Conservation (phyloP, 768 basidiomycete genomes). For the Kwoniella botswanensis region DNA sequence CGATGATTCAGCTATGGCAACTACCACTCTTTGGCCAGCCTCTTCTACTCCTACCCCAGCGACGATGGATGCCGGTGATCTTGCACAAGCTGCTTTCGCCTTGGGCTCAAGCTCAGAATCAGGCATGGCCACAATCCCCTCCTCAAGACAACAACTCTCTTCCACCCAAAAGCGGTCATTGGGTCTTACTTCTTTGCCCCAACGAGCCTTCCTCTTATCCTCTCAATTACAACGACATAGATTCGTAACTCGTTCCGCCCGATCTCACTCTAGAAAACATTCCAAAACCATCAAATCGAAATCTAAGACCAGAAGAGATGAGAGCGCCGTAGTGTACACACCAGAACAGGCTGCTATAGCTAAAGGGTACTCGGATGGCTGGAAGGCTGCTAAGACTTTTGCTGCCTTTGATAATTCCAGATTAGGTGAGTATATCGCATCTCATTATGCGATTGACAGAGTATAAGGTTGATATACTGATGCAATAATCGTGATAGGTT, state of each 20-base stretch:
- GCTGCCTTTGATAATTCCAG: slow-evolving; percentile 59
- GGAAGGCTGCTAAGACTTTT: slow-evolving; percentile 66
- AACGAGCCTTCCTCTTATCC: slow-evolving; percentile 39
- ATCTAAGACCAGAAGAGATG: neutral
- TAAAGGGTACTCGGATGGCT: slow-evolving; percentile 69
- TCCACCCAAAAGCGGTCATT: slow-evolving; percentile 19
- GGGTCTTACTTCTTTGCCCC: slow-evolving; percentile 26
- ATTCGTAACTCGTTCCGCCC: slow-evolving; percentile 31
- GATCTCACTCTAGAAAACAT: slow-evolving; percentile 13
- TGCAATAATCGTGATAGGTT: slow-evolving; percentile 61
- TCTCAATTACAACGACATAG: slow-evolving; percentile 29
- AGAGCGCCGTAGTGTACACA: slow-evolving; percentile 22
- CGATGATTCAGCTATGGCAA: neutral
- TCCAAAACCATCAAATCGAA: neutral
- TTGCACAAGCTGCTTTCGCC: slow-evolving; percentile 23
- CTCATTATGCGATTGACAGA: neutral
- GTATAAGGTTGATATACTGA: slow-evolving; percentile 40
- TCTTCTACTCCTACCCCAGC: slow-evolving; percentile 4
- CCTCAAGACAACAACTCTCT: slow-evolving; percentile 24
- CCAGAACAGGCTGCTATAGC: slow-evolving; percentile 49
- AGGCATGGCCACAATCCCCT: slow-evolving; percentile 22
- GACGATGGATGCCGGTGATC: neutral
- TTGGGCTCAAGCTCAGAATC: slow-evolving; percentile 11
- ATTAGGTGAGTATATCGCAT: slow-evolving; percentile 50
- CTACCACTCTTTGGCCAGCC: slow-evolving; percentile 12